Evolutionary conservation across 1,284 basidiomycete genomes (phyloP), one percentile per base, ranked within the genome.

Genomic region (Rhodotorula mucilaginosa): DNA sequence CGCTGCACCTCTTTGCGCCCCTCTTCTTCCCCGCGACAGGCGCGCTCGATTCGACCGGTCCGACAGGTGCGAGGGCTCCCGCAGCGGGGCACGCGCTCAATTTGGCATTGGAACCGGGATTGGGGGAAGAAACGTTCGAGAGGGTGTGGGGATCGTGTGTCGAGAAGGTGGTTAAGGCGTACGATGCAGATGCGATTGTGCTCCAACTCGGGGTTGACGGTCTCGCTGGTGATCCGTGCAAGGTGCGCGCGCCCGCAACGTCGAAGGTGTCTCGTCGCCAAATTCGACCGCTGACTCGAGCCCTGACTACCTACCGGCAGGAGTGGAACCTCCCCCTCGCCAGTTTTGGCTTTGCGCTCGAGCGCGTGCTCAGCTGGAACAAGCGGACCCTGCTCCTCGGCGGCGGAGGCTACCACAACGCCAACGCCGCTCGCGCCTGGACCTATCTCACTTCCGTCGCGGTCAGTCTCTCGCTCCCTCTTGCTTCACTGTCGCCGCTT

Each of bases 151-250:
- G 81, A 0, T 79, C 83, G 1, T 79, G 77, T 60, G 83, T 94
- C 8, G 87, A 92, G 76, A 81, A 81, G 2, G 82, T 94, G 23
- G 85, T 82, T 63, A 82, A 84, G 12, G 85, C 86, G 0, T 95
- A 90, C 80, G 76, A 82, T 2, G 93, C 94, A 0, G 89, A 94
- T 74, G 91, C 87, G 75, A 81, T 93, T 5, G 86, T 96, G 0
- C 79, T 97, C 0, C 93, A 97, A 79, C 92, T 92, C 69, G 94
- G 94, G 2, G 87, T 87, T 0, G 94, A 97, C 74, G 92, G 89
- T 0, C 84, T 97, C 1, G 88, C 91, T 0, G 91, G 89, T 0
- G 94, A 97, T 80, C 89, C 90, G 0, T 88, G 87, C 79, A 87
- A 85, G 0, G 87, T 68, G 51, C 51, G 34, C 34, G 1, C 34